Conservation (phyloP, 805 yeast species). For the Komagataella mondaviorum region DNA sequence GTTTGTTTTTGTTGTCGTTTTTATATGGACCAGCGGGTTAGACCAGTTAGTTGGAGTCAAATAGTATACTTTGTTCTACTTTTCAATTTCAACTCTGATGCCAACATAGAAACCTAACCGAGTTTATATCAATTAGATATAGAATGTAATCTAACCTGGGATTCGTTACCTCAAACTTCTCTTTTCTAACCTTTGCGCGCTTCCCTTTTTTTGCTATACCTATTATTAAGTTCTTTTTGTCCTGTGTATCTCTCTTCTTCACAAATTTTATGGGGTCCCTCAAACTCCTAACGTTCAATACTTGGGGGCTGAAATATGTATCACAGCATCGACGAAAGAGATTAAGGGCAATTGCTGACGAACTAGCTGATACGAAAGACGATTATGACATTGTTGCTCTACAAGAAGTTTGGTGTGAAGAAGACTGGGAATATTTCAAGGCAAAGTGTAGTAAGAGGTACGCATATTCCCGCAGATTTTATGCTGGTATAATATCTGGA, state of each 20-base stretch:
- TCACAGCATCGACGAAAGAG: constrained; percentile 59
- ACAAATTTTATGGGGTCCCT: constrained; percentile 8
- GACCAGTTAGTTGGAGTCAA: no score
- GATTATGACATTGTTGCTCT: constrained; percentile 75
- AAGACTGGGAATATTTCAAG: constrained; percentile 65
- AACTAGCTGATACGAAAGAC: constrained; percentile 25
- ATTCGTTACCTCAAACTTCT: no score
- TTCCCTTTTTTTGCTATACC: no score
- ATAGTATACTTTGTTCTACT: no score
- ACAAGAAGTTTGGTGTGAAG: constrained; percentile 89
- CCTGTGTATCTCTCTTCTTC: not conserved
- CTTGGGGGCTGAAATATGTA: constrained; percentile 84
- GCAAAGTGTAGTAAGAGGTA: constrained; percentile 27
- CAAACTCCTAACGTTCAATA: constrained; percentile 54
- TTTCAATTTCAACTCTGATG: no score
- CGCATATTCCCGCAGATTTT: constrained; percentile 59
- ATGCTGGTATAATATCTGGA: constrained; percentile 79
- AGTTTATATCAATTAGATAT: no score
- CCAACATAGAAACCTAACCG: no score
- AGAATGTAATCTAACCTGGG: no score
- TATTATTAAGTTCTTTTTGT: no score
- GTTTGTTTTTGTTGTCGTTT: not conserved
- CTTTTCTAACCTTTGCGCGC: no score
- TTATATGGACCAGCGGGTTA: no score
- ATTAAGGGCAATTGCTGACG: constrained; percentile 59